Conservation (phyloP, 75 land plant species). For the Adiantum capillusveneris region DNA sequence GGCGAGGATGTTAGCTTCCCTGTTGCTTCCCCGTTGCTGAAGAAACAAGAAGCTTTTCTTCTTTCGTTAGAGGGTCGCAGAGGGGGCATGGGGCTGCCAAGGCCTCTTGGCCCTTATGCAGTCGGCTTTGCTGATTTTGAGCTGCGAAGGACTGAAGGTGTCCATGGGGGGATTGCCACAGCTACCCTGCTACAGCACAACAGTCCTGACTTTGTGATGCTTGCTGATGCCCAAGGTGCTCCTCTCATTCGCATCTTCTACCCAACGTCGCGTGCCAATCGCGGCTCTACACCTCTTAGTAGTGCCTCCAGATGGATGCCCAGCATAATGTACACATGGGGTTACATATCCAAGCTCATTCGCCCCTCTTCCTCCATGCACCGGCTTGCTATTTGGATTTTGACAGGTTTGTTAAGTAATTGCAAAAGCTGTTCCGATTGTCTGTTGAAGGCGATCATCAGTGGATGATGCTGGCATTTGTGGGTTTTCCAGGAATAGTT, state of each 20-base stretch:
- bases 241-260: conserved; percentile 28
- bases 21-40: too few relatives aligned
- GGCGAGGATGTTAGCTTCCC: too few relatives aligned
- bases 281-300: background rate
- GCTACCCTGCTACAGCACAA: background rate
- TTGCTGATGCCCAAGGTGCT: conserved; percentile 7
- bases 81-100: conserved; percentile 35
- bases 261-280: conserved; percentile 15
- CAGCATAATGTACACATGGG: conserved; percentile 16
- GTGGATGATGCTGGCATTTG: too few relatives aligned
- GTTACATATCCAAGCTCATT: conserved; percentile 18
- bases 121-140: conserved; percentile 33
- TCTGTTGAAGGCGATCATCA: too few relatives aligned
- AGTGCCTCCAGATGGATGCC: conserved; percentile 20
- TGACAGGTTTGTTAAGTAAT: conserved; percentile 29
- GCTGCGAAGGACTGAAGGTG: conserved; percentile 9
- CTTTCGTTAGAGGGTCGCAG: too few relatives aligned
- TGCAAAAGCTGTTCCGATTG: too few relatives aligned
- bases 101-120: conserved; percentile 26
- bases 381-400: conserved; percentile 11
- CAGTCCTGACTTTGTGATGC: background rate
- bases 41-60: too few relatives aligned
- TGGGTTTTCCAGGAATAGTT: conserved; percentile 16
- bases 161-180: background rate
- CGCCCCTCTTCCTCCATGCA: conserved; percentile 8